Conservation (phyloP, 805 yeast species). For the Lipomyces chichibuensis region DNA sequence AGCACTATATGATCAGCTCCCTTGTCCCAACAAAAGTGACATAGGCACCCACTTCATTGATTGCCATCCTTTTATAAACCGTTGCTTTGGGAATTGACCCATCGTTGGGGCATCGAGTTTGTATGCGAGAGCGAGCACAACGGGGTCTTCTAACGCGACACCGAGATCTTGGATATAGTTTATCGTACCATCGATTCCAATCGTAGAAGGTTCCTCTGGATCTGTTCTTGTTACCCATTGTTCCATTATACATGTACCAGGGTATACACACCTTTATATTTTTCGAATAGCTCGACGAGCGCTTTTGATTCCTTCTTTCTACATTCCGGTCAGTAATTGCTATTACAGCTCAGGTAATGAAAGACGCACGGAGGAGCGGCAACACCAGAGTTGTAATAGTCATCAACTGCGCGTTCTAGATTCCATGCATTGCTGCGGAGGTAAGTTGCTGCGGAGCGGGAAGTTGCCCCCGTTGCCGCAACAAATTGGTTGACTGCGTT, state of each 20-base stretch:
- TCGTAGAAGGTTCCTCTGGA: conserved; percentile 44
- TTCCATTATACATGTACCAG: not conserved
- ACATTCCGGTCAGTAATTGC: not conserved
- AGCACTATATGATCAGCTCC: conserved; percentile 21
- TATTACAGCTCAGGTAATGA: not conserved
- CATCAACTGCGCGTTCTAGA: conserved; percentile 44
- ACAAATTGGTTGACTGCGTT: conserved; percentile 26
- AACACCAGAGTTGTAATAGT: conserved; percentile 38
- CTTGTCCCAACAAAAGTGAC: not conserved
- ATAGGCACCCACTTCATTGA: conserved; percentile 37
- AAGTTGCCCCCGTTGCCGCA: conserved; percentile 24
- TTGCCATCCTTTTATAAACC: conserved; percentile 65
- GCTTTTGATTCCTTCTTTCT: conserved; percentile 19
- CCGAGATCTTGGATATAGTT: conserved; percentile 66
- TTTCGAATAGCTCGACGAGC: conserved; percentile 36
- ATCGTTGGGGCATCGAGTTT: conserved; percentile 66
- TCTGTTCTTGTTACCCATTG: conserved; percentile 5
- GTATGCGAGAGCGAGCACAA: conserved; percentile 70
- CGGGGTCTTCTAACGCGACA: conserved; percentile 72
- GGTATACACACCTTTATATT: conserved; percentile 37
- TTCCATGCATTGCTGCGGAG: conserved; percentile 39
- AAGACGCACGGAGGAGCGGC: not conserved
- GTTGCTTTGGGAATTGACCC: conserved; percentile 59
- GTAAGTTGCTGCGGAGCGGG: conserved; percentile 23
- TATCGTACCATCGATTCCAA: conserved; percentile 81